Base-by-base conservation (phyloP, 2,329 filamentous ascomycete species). In the Trichoderma brevicompactum region DNA sequence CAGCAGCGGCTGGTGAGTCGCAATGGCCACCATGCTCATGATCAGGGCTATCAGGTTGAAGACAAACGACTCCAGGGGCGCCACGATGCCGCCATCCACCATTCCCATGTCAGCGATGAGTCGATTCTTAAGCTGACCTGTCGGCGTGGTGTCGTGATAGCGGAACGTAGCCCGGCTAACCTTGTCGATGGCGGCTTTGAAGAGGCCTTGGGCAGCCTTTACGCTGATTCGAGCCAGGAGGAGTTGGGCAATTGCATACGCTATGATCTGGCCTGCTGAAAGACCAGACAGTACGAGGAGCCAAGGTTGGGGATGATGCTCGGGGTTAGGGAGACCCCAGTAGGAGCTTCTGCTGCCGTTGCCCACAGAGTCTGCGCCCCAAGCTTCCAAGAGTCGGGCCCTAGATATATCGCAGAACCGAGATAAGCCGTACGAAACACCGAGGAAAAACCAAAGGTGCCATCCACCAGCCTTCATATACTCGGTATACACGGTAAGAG, bases 21-120 rank as follows among this genome's bases (percentile, higher is more conserved):
- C 89, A 71, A 97, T 95, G 64, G 96, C 90, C 1, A 89, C 75
- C 53, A 97, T 83, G 4, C 90, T 89, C 1, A 90, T 86, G 0
- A 87, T 68, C 85, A 92, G 94, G 2, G 87, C 86, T 48, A 97
- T 88, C 3, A 84, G 77, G 65, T 88, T 85, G 76, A 88, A 92
- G 1, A 88, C 87, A 10, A 94, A 90, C 0, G 83, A 77, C 67
- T 92, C 88, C 55, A 97, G 86, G 12, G 92, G 88, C 9, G 82
- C 79, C 54, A 91, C 90, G 71, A 97, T 91, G n/a, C 91, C 89
- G 0, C 93, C 93, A 72, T 97, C 94, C 0, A 97, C 85, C 56
- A 92, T 94, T 34, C 91, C 91, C 78, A 97, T 95, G 72, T 97
- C 93, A 1, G 92, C 92, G 0, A 93, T 96, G 67, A 97, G 83